These are phyloP conservation scores for Protomyces pachydermus DNA, from an alignment of 1,139 yeast genomes.

Conservation along the genomic window DNA sequence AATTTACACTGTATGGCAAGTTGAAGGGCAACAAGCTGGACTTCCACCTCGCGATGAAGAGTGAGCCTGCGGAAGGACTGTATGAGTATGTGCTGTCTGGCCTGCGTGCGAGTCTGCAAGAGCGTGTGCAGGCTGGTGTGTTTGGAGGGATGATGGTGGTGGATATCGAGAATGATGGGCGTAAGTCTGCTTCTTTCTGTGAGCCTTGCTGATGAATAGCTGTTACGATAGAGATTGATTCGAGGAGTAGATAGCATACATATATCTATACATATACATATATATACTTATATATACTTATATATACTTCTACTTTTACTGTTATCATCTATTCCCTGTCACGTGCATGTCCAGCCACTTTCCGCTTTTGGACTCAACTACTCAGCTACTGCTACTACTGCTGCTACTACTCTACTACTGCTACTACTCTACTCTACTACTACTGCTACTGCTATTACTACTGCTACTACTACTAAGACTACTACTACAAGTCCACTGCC, in stretches of 20 bases:
- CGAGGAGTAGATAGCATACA: slow-evolving; percentile 38
- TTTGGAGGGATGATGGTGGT: slow-evolving; percentile 99
- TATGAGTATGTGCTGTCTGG: slow-evolving; percentile 57
- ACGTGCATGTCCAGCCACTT: too few species aligned
- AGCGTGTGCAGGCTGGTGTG: slow-evolving; percentile 67
- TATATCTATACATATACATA: too few species aligned
- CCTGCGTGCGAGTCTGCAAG: slow-evolving; percentile 43
- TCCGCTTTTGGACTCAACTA: too few species aligned
- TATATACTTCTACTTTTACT: too few species aligned
- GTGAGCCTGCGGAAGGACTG: slow-evolving; percentile 56
- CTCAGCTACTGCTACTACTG: too few species aligned
- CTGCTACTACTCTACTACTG: too few species aligned
- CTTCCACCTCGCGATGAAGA: slow-evolving; percentile 33
- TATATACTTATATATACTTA: too few species aligned
- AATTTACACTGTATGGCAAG: slow-evolving; percentile 73
- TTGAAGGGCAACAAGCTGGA: slow-evolving; percentile 33
- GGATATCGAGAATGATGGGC: slow-evolving; percentile 75
- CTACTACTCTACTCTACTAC: too few species aligned
- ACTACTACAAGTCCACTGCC: too few species aligned
- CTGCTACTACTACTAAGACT: too few species aligned
- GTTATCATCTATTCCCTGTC: background rate
- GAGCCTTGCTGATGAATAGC: slow-evolving; percentile 35
- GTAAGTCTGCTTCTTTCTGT: background rate
- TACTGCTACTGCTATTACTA: too few species aligned
- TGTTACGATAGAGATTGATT: slow-evolving; percentile 67